A percentile compares a stretch with the other conserved stretches of the same genome.
phyloP scores from a whole-genome alignment of 2,329 filamentous ascomycete genomes.

The Trichoderma gracile region DNA sequence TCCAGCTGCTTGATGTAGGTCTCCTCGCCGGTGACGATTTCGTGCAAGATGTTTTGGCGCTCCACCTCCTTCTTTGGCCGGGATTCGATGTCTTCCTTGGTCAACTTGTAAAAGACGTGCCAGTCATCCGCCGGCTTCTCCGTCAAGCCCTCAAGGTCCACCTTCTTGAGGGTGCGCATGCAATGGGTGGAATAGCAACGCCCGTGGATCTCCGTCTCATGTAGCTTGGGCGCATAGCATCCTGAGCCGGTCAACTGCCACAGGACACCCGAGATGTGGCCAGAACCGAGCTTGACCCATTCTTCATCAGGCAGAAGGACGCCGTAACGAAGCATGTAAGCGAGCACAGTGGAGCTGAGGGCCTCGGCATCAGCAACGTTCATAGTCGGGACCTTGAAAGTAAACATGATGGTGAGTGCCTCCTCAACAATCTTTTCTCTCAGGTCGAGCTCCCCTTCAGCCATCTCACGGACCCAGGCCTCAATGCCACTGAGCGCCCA shows the following conservation, averaged over 20 bases:
- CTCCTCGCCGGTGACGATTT: conserved; percentile 93
- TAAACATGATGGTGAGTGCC: conserved; percentile 85
- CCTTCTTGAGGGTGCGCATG: conserved; percentile 90
- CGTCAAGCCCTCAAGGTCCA: conserved; percentile 76
- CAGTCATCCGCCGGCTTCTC: conserved; percentile 75
- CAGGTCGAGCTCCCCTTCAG: conserved; percentile 86
- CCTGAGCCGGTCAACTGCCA: conserved; percentile 90
- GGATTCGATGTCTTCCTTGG: conserved; percentile 70
- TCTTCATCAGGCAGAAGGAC: conserved; percentile 88
- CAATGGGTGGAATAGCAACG: conserved; percentile 94
- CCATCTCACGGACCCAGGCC: conserved; percentile 82
- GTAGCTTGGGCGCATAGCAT: conserved; percentile 85
- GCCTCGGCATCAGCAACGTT: conserved; percentile 95
- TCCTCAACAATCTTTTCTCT: conserved; percentile 83
- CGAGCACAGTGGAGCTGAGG: conserved; percentile 73
- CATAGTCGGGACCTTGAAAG: conserved; percentile 94
- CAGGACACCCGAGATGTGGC: conserved; percentile 81
- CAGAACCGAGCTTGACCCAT: conserved; percentile 90
- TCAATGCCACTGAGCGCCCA: conserved; percentile 93
- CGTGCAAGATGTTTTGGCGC: conserved; percentile 90
- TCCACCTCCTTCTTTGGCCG: conserved; percentile 85
- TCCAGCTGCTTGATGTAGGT: conserved; percentile 86
- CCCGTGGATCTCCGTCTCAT: conserved; percentile 67
- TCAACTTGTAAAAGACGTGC: conserved; percentile 84
- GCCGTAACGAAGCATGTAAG: conserved; percentile 75